Percentiles rank a stretch among this genome's conserved stretches.
Evolutionary conservation across 1,284 basidiomycete species (phyloP).

Genomic region (Dichomitus squalens): DNA sequence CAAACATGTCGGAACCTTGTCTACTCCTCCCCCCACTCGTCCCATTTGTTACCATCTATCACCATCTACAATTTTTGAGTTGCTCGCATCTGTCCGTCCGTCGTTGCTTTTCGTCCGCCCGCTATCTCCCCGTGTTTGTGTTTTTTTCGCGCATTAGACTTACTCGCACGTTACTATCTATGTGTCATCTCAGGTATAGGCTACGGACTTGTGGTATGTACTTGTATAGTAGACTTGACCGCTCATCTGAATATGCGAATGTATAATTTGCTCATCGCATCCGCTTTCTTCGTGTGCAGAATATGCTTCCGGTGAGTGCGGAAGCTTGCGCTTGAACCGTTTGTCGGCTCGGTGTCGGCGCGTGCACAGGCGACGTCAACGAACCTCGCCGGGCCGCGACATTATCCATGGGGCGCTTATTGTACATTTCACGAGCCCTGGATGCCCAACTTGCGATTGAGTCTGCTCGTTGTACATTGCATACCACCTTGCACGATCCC

Average conservation of each 20-base stretch:
- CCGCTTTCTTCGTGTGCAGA: background rate
- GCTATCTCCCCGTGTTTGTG: background rate
- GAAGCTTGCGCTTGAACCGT: no score
- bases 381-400: no score
- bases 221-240: constrained; percentile 26
- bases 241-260: constrained; percentile 10
- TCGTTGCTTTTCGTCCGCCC: constrained; percentile 6
- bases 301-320: background rate
- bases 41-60: background rate
- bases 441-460: background rate
- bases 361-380: no score
- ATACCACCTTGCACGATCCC: background rate
- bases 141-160: constrained; percentile 21
- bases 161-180: constrained; percentile 26
- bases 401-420: background rate
- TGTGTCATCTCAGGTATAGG: constrained; percentile 17
- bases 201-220: constrained; percentile 20
- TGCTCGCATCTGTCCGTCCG: constrained; percentile 10
- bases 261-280: constrained; percentile 3
- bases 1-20: no score
- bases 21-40: background rate
- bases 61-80: background rate
- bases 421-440: background rate
- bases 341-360: no score
- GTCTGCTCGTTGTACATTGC: background rate